A percentile compares a stretch with the other conserved stretches of the same genome.
These are phyloP conservation scores for Wilhelminamyces savonicus DNA, from an alignment of 805 yeast species.

Conservation along the genomic window DNA sequence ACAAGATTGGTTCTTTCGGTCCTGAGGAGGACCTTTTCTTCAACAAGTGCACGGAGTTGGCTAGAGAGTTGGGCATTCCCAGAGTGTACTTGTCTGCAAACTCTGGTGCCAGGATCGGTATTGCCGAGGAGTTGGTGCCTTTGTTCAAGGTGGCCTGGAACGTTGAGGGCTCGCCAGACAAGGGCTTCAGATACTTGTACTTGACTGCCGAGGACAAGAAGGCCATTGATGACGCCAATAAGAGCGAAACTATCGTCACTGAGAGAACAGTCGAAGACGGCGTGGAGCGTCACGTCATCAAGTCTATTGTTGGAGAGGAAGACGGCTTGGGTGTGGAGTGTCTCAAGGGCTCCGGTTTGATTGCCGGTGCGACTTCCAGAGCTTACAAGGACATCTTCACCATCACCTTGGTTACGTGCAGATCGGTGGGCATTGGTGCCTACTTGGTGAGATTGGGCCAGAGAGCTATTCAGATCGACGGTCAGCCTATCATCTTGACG, in stretches of 20 bases:
- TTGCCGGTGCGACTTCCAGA: constrained; percentile 97
- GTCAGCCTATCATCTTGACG: constrained; percentile 96
- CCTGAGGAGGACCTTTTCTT: constrained; percentile 93
- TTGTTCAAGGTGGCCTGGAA: constrained; percentile 91
- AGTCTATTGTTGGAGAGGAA: constrained; percentile 84
- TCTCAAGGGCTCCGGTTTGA: constrained; percentile 94
- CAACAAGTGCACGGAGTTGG: constrained; percentile 86
- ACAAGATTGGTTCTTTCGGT: constrained; percentile 97
- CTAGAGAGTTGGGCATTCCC: constrained; percentile 88
- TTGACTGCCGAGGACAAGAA: constrained; percentile 61
- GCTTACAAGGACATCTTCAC: constrained; percentile 98
- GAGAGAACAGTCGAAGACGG: constrained; percentile 82
- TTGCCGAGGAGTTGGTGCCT: constrained; percentile 93
- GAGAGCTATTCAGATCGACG: constrained; percentile 97
- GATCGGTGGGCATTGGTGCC: constrained; percentile 99
- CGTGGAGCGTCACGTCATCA: constrained; percentile 73
- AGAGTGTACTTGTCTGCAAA: constrained; percentile 94
- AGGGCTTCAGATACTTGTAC: constrained; percentile 89
- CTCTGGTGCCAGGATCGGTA: constrained; percentile 98
- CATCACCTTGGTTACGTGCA: constrained; percentile 96
- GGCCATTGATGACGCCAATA: constrained; percentile 52
- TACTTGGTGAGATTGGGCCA: constrained; percentile 97
- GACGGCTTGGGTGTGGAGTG: constrained; percentile 99
- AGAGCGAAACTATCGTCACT: constrained; percentile 57
- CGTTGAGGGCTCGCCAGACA: constrained; percentile 62